A percentile compares a stretch with the other conserved stretches of the same genome.
phyloP scores from a whole-genome alignment of 2,329 filamentous ascomycete genomes.

The Diaporthe citri region DNA sequence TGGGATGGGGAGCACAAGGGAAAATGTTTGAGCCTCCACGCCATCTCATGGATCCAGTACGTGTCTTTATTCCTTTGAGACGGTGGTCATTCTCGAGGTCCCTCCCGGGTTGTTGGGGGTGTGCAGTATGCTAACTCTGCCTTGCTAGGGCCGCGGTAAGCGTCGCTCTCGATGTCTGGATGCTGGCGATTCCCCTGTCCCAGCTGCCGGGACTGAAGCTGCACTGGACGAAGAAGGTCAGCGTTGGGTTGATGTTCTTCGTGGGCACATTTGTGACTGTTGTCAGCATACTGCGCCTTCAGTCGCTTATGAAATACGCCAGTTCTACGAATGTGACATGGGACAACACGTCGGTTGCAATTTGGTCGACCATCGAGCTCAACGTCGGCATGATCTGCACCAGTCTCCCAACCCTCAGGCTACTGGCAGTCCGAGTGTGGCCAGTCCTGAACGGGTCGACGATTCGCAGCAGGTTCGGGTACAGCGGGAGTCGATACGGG shows the following conservation, averaged over 20 bases:
- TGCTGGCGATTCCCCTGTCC: conserved; percentile 56
- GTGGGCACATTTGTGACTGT: conserved; percentile 56
- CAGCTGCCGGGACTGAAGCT: conserved; percentile 51
- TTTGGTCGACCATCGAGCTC: conserved; percentile 53
- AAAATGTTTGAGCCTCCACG: conserved; percentile 55
- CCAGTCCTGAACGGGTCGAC: conserved; percentile 6
- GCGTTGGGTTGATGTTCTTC: conserved; percentile 57
- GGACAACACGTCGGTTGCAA: conserved; percentile 47
- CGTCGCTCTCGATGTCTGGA: conserved; percentile 57
- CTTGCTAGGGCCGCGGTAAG: conserved; percentile 55
- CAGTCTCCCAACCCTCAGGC: background rate
- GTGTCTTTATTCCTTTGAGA: no score
- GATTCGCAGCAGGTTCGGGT: conserved; percentile 14
- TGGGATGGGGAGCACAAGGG: conserved; percentile 57
- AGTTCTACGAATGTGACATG: conserved; percentile 48
- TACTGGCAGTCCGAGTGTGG: background rate
- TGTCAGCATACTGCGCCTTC: conserved; percentile 50
- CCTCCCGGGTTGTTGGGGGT: no score
- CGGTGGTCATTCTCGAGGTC: no score
- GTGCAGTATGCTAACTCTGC: background rate
- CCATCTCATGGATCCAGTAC: conserved; percentile 51
- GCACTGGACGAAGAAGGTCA: conserved; percentile 57
- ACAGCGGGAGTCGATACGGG: conserved; percentile 18
- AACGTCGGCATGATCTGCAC: conserved; percentile 52
- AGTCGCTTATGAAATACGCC: conserved; percentile 46